Base-by-base conservation (phyloP, 768 basidiomycete genomes). In the Chalciporus pseudorubinellus region DNA sequence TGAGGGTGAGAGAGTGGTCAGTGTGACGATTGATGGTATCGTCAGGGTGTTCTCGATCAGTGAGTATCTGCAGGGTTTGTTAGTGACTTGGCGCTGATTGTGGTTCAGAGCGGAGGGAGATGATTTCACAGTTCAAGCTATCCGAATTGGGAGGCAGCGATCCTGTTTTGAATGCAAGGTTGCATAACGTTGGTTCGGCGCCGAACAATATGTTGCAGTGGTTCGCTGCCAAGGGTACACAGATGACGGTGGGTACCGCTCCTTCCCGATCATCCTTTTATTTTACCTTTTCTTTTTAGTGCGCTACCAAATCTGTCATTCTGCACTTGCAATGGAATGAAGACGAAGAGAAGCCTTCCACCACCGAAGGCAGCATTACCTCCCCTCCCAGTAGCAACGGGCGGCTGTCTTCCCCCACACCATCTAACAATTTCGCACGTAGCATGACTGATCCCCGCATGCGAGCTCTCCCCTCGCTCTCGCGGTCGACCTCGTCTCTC, bases 161-260 rank as follows among this genome's bases (percentile, higher is more conserved):
- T 66, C 84, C 86, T 16, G 72, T 80, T 20, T 62, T 89, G 59
- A 84, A 77, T 53, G 70, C 82, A 1, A 89, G 83, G 60, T 64
- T 95, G 49, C 80, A 82, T 59, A 83, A 90, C 57, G 85, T 95
- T 9, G 92, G 92, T 1, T 66, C 79, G 20, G 89, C 89, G 0
- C 83, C 89, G 24, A 87, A 92, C 61, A 92, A 91, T 65, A 91
- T 90, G 90, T 74, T 93, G 11, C 91, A 93, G 81, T 93, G 91
- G 91, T 93, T 94, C 64, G 91, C 91, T 6, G 90, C 92, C 1
- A 90, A 92, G 58, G 92, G 91, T 1, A 81, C 83, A 5, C 89
- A 90, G 63, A 93, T 94, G 86, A 94, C 92, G 24, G 92, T 92
- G 63, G 36, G 82, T 70, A 10, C 39, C 26, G 26, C 38, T 28